Percentiles rank a stretch among this genome's conserved stretches.
Conservation (phyloP, 768 basidiomycete species). For the Cyclocybe cylindracea region DNA sequence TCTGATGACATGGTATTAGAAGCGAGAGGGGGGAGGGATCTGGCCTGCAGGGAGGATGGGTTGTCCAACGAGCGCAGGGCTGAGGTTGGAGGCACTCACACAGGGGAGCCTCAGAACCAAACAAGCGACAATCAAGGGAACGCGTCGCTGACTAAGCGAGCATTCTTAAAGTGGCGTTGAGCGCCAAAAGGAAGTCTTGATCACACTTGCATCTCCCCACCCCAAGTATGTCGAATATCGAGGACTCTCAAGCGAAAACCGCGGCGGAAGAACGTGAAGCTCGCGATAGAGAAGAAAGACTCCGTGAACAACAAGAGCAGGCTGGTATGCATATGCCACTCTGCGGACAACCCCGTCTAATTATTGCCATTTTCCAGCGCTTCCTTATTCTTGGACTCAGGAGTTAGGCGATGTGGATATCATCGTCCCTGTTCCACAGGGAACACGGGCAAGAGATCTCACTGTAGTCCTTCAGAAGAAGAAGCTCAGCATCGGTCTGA, state of each 20-base stretch:
- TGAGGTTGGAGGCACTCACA: constrained; percentile 12
- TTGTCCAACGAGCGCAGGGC: constrained; percentile 1
- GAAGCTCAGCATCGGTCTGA: constrained; percentile 80
- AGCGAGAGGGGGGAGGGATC: background rate
- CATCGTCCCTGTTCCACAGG: constrained; percentile 80
- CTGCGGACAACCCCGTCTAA: constrained; percentile 14
- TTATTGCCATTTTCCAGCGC: constrained; percentile 44
- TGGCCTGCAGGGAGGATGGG: background rate
- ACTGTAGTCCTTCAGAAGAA: constrained; percentile 76
- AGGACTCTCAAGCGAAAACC: constrained; percentile 60
- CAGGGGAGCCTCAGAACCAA: constrained; percentile 18
- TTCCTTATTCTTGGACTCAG: constrained; percentile 93
- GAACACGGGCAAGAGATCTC: constrained; percentile 81
- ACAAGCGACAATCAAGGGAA: constrained; percentile 15
- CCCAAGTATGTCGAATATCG: background rate
- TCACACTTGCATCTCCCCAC: background rate
- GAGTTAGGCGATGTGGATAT: constrained; percentile 87
- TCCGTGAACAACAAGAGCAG: constrained; percentile 78
- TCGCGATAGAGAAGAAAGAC: constrained; percentile 67
- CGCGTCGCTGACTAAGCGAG: constrained; percentile 15
- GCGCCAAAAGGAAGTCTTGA: background rate
- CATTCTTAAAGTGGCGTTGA: constrained; percentile 1
- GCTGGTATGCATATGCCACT: constrained; percentile 57
- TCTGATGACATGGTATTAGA: constrained; percentile 47
- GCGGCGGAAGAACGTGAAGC: constrained; percentile 75